Base-by-base conservation (phyloP, 1,139 yeast species). In the Yamadazyma songkhlaensis region DNA sequence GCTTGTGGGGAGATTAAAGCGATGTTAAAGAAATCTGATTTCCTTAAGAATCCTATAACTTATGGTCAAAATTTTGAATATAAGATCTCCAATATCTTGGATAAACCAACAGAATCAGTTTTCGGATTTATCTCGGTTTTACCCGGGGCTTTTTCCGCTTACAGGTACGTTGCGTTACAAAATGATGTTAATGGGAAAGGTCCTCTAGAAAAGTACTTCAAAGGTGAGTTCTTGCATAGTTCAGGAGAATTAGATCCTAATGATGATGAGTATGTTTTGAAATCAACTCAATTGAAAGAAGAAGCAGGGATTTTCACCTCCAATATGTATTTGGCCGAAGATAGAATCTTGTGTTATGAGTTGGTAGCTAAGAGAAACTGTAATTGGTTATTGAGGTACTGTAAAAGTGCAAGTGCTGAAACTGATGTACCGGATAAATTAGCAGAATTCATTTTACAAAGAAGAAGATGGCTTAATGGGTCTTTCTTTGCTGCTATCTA, bases 391-490 rank as follows among this genome's bases (percentile, higher is more conserved):
- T 67, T 71, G 44, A 55, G 75, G 30, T 71, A 71, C 49, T 69
- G 74, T 52, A 67, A 67, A 40, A 56, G 66, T 40, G 77, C 77
- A 5, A 54, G 64, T 44, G 77, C 76, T 5, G 76, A 70, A 49
- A 71, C 77, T 7, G 77, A 71, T 61, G 77, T 71, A 4, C 77
- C 77, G 9, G 76, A 71, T 42, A 56, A 56, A 12, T 51, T 71
- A 31, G 73, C 76, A 2, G 76, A 71, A 45, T 71, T 71, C 36
- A 62, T 71, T 32, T 60, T 70, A 39, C 77, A 71, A 50, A 61
- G 77, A 58, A 64, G 77, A 59, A 64, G 77, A 56, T 71, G 77
- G 77, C 59, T 71, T 45, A 71, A 71, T 51, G 77, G 77, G 37
- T 70, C 77, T 2, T 71, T 71, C 41, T 71, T 71, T 40, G 77